Percentiles rank a stretch among this genome's conserved stretches.
Conservation (phyloP, 306 rosid species). For the Pyrus pyrifolia region DNA sequence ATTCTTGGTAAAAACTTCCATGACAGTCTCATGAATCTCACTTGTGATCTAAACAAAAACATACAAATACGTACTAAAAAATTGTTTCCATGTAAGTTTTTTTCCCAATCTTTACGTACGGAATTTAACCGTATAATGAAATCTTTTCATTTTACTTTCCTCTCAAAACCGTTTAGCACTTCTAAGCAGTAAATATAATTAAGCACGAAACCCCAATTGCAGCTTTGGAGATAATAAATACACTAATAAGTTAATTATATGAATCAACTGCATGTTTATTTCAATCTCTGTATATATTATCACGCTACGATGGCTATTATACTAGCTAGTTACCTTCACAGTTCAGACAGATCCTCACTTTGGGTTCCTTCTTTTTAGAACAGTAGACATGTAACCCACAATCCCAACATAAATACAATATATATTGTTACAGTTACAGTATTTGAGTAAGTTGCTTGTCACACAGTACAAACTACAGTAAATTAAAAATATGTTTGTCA, state of each 20-base stretch:
- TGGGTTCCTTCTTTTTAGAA: not conserved
- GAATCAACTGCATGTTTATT: not conserved
- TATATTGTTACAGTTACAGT: not conserved
- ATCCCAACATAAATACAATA: slow-evolving; percentile 13
- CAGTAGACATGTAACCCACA: not conserved
- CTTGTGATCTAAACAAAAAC: no score
- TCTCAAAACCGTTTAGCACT: not conserved
- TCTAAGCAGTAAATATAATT: not conserved
- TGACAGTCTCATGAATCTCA: no score
- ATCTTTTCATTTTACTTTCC: not conserved
- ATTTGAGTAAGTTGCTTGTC: not conserved
- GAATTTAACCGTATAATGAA: not conserved
- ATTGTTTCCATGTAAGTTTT: not conserved
- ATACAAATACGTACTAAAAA: not conserved
- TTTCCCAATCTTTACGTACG: not conserved
- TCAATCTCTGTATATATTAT: not conserved
- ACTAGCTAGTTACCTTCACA: not conserved
- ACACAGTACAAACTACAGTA: not conserved
- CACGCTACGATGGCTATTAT: not conserved
- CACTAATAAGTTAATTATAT: not conserved
- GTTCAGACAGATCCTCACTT: not conserved
- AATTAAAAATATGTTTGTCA: not conserved
- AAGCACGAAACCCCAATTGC: not conserved
- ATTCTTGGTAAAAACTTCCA: no score
- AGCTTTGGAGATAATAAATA: not conserved